Evolutionary conservation across 345 rosid genomes (phyloP).

Genomic region (Acer yangbiense): DNA sequence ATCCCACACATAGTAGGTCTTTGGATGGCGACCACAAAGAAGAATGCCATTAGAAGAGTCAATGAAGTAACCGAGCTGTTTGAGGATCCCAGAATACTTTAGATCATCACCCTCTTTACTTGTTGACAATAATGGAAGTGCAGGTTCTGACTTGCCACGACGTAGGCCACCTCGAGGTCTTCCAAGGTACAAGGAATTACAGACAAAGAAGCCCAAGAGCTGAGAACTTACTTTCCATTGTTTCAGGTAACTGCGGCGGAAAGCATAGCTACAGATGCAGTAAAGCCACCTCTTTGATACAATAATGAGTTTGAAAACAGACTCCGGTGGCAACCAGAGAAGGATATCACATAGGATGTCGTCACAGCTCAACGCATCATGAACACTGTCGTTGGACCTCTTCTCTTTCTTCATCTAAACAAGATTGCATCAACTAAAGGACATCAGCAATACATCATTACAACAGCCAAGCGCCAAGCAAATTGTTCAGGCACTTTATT

Average conservation of each 20-base stretch:
- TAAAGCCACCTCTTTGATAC: constrained; percentile 67
- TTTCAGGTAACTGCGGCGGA: constrained; percentile 43
- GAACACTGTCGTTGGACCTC: constrained; percentile 18
- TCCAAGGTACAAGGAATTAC: constrained; percentile 54
- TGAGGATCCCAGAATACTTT: constrained; percentile 45
- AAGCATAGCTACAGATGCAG: constrained; percentile 46
- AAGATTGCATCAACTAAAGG: neutral
- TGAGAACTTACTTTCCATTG: constrained; percentile 46
- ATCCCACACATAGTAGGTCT: constrained; percentile 62
- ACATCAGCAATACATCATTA: neutral
- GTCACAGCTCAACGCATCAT: constrained; percentile 45
- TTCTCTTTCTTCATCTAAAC: constrained; percentile 18
- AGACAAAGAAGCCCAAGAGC: constrained; percentile 60
- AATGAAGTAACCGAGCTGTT: constrained; percentile 59
- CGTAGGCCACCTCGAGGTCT: constrained; percentile 33
- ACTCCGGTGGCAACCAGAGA: constrained; percentile 52
- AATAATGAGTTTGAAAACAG: constrained; percentile 36
- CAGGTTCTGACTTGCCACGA: constrained; percentile 53
- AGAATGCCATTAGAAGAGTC: constrained; percentile 62
- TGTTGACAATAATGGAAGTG: constrained; percentile 55
- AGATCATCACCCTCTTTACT: constrained; percentile 59
- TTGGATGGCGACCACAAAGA: constrained; percentile 75
- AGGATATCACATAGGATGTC: constrained; percentile 57
- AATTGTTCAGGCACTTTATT: neutral
- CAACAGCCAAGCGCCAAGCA: neutral